Evolutionary conservation across 139 green algal species (phyloP), one percentile per base, ranked within the genome.

Genomic region (Zygnema circumcarinatum): DNA sequence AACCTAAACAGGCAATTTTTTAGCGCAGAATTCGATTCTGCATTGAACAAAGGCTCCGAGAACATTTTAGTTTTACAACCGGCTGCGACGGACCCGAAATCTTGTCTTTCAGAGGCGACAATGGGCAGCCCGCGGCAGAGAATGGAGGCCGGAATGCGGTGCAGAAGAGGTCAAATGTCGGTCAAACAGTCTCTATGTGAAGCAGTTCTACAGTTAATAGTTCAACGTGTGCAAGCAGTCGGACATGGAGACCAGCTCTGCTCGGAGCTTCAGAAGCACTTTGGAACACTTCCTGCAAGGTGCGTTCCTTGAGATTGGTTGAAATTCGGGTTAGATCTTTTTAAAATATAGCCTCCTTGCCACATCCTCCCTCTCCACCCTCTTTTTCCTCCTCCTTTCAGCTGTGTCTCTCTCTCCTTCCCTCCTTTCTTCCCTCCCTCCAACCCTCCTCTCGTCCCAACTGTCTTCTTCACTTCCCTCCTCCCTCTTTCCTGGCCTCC

Each of bases 131-230:
- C 47, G 7, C 47, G 47, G 7, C 47, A 7, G 16, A 7, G 7
- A 25, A 25, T 16, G 16, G 47, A 62, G 7, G 47, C 47, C 16
- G 47, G 47, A 62, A 62, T 25, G 16, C 47, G 47, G 7, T 7
- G 7, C 7, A 62, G 80, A 39, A 76, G 76, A 2, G 53, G 53
- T 33, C 82, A 88, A 53, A 47, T 38, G 29, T 88, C 67, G 38
- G 76, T 88, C 21, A 88, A 88, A 74, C 82, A 88, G 67, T 85
- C 82, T 22, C 67, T 88, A 22, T 88, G 82, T 35, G 82, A 84
- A 2, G 82, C 82, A 35, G 82, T 88, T n/a, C 25, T 88, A 32
- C 36, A 84, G 67, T 74, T 74, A 21, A 74, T 88, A 16, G 32
- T 85, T 73, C 39, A 88, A 32, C 72, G 82, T 25, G 36, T 82